Evolutionary conservation across 371 early-diverging fungal genomes (phyloP).

Genomic region (Rhizopus delemar): DNA sequence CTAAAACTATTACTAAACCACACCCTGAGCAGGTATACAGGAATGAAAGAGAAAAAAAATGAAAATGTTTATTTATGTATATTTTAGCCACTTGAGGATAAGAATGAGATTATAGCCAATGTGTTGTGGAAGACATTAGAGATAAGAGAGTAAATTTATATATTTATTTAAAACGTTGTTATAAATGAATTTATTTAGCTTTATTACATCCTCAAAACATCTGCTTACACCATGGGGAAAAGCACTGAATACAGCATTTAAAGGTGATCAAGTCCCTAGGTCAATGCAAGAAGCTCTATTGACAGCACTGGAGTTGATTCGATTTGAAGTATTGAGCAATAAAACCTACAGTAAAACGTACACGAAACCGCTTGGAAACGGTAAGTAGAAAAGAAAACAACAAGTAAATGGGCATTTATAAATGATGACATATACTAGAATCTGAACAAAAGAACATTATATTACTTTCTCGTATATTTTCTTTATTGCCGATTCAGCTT

Average conservation of each 20-base stretch:
- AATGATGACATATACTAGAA: conserved; percentile 8
- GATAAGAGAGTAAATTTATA: conserved; percentile 47
- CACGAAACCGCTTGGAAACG: conserved; percentile 42
- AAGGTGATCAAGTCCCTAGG: conserved; percentile 13
- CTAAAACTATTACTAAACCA: conserved; percentile 39
- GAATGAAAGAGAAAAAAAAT: neutral
- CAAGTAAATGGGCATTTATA: conserved; percentile 2
- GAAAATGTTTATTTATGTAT: neutral
- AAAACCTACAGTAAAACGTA: conserved; percentile 58
- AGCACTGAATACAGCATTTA: conserved; percentile 42
- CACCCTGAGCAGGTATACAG: conserved; percentile 25
- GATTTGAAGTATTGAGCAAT: conserved; percentile 56
- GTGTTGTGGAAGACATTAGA: conserved; percentile 55
- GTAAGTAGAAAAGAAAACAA: conserved; percentile 17
- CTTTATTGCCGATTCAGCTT: conserved; percentile 53
- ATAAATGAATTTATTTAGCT: conserved; percentile 25
- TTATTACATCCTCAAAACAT: conserved; percentile 51
- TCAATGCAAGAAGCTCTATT: conserved; percentile 58
- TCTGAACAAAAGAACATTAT: conserved; percentile 21
- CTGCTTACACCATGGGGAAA: conserved; percentile 52
- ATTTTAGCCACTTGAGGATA: conserved; percentile 37
- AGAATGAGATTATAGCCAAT: conserved; percentile 56
- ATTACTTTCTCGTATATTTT: conserved; percentile 58
- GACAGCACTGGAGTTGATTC: conserved; percentile 63
- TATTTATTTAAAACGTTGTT: neutral